phyloP scores from a whole-genome alignment of 2,329 filamentous ascomycete species.

The Zymoseptoria brevis region DNA sequence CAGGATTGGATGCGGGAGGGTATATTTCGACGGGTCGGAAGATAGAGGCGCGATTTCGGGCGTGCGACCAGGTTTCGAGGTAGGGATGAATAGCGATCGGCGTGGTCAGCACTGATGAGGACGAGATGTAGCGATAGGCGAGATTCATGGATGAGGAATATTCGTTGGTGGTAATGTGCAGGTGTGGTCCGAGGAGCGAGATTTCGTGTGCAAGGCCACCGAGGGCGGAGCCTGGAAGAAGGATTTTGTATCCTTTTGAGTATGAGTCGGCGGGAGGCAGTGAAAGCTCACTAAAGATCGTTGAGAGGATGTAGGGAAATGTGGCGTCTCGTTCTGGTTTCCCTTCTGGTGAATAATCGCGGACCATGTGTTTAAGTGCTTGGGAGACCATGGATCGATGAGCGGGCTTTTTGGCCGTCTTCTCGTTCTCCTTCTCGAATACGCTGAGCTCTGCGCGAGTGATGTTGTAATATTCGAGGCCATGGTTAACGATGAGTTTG shows the following conservation, averaged over 20 bases:
- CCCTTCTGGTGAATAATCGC: constrained; percentile 81
- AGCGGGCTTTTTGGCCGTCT: constrained; percentile 56
- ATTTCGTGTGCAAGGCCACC: constrained; percentile 75
- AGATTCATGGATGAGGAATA: constrained; percentile 89
- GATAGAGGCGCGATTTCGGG: constrained; percentile 38
- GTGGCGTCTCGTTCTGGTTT: constrained; percentile 62
- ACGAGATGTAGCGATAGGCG: constrained; percentile 65
- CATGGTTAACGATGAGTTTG: constrained; percentile 60
- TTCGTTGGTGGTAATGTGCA: constrained; percentile 68
- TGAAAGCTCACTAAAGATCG: constrained; percentile 28
- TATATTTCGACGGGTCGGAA: constrained; percentile 12
- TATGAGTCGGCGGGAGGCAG: constrained; percentile 1
- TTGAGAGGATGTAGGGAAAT: constrained; percentile 53
- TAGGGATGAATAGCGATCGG: constrained; percentile 70
- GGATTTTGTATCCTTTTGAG: constrained; percentile 43
- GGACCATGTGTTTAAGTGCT: constrained; percentile 82
- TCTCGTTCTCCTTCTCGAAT: constrained; percentile 22
- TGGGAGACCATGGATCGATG: constrained; percentile 44
- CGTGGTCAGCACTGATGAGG: constrained; percentile 48
- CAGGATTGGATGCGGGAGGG: background rate
- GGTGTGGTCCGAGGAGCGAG: constrained; percentile 59
- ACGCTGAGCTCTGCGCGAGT: constrained; percentile 7
- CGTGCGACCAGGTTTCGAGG: constrained; percentile 66
- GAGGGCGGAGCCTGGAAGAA: constrained; percentile 79
- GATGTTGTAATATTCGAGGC: constrained; percentile 27